These are phyloP conservation scores for Prosopis cineraria DNA, from an alignment of 306 rosid species.

Conservation along the genomic window DNA sequence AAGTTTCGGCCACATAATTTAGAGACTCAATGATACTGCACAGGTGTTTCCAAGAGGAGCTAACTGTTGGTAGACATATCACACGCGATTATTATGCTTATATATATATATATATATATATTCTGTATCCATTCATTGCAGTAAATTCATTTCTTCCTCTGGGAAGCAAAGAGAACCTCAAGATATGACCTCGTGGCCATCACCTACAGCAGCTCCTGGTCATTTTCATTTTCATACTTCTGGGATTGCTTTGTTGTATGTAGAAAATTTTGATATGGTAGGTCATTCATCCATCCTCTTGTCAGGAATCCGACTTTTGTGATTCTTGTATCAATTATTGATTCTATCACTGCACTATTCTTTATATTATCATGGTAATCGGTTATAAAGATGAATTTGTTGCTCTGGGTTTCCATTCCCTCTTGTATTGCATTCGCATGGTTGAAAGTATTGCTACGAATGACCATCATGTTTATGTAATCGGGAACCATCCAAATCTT, in stretches of 20 bases:
- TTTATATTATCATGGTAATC: background rate
- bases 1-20: conserved; percentile 32
- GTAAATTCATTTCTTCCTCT: conserved; percentile 28
- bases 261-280: conserved; percentile 28
- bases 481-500: background rate
- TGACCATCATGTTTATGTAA: background rate
- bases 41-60: conserved; percentile 31
- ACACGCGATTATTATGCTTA: conserved; percentile 15
- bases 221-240: background rate
- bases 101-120: background rate
- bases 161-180: conserved; percentile 38
- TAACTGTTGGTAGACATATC: conserved; percentile 22
- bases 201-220: background rate
- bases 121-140: conserved; percentile 34
- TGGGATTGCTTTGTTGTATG: conserved; percentile 28
- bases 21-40: conserved; percentile 34
- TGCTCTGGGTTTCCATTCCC: background rate
- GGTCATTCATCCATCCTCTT: conserved; percentile 14
- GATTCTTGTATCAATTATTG: conserved; percentile 13
- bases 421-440: background rate
- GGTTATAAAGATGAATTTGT: background rate
- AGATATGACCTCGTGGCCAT: conserved; percentile 28
- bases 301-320: background rate
- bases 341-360: conserved; percentile 13
- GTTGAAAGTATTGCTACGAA: background rate